Evolutionary conservation across 2,329 filamentous ascomycete species (phyloP).

Genomic region (Cladophialophora psammophila): DNA sequence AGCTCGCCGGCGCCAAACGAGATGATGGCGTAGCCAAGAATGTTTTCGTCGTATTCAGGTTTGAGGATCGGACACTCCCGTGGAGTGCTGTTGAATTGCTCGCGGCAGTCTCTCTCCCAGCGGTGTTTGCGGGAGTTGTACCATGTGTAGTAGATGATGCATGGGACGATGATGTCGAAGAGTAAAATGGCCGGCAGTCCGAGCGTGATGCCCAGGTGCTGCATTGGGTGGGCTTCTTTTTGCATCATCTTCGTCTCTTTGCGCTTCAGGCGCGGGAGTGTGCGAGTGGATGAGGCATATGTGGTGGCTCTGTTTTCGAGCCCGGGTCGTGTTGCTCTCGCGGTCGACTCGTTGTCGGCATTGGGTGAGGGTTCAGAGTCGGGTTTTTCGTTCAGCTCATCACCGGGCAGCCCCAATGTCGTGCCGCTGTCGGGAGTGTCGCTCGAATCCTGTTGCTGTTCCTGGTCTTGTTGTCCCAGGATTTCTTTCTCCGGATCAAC

Average conservation of each 20-base stretch:
- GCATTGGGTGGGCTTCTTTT: conserved; percentile 30
- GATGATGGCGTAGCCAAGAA: conserved; percentile 36
- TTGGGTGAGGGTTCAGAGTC: background rate
- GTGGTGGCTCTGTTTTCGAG: conserved; percentile 4
- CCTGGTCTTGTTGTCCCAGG: background rate
- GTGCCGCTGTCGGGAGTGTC: conserved; percentile 13
- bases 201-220: conserved; percentile 30
- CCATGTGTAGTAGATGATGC: conserved; percentile 35
- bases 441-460: conserved; percentile 5
- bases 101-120: conserved; percentile 24
- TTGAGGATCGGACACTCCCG: conserved; percentile 23
- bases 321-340: background rate
- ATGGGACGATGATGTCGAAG: conserved; percentile 32
- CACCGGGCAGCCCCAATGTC: background rate
- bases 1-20: conserved; percentile 31
- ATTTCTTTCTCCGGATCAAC: conserved; percentile 4
- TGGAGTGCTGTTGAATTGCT: conserved; percentile 11
- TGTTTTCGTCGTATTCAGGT: conserved; percentile 30
- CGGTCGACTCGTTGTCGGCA: background rate
- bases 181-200: conserved; percentile 28
- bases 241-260: conserved; percentile 31
- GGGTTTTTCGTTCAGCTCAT: background rate
- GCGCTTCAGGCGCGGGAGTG: conserved; percentile 27
- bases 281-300: conserved; percentile 15
- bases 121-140: conserved; percentile 22